phyloP scores from a whole-genome alignment of 441 rosid genomes.

The Eugenia klotzschiana region DNA sequence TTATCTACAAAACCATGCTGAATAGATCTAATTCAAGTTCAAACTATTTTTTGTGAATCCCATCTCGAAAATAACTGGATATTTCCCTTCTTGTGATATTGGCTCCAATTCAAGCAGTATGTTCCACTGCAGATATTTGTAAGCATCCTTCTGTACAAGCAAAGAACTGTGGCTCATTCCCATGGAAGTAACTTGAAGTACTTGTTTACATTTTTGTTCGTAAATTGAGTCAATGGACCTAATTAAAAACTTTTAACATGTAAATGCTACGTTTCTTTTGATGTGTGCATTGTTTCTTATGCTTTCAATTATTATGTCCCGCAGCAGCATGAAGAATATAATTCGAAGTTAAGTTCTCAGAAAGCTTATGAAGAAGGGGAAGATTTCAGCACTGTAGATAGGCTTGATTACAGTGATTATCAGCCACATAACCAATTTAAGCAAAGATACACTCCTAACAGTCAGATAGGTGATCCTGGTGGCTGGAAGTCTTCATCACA shows the following conservation, averaged over 20 bases:
- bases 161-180: neutral
- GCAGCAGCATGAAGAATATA: constrained; percentile 32
- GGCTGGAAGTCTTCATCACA: constrained; percentile 22
- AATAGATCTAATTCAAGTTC: neutral
- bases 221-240: neutral
- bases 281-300: neutral
- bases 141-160: neutral
- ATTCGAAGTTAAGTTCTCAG: constrained; percentile 21
- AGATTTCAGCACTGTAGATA: constrained; percentile 15
- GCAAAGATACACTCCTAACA: constrained; percentile 19
- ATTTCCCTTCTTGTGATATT: neutral
- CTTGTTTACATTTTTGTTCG: neutral
- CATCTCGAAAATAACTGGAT: neutral
- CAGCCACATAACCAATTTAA: constrained; percentile 26
- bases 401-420: constrained; percentile 26
- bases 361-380: constrained; percentile 29
- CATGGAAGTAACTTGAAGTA: neutral
- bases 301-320: constrained; percentile 2
- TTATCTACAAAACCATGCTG: neutral
- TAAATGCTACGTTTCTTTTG: neutral
- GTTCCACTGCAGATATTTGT: neutral
- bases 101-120: neutral
- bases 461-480: constrained; percentile 19
- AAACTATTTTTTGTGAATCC: neutral
- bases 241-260: neutral